phyloP scores from a whole-genome alignment of 352 stramenopile genomes.

The Phytophthora fragariae region DNA sequence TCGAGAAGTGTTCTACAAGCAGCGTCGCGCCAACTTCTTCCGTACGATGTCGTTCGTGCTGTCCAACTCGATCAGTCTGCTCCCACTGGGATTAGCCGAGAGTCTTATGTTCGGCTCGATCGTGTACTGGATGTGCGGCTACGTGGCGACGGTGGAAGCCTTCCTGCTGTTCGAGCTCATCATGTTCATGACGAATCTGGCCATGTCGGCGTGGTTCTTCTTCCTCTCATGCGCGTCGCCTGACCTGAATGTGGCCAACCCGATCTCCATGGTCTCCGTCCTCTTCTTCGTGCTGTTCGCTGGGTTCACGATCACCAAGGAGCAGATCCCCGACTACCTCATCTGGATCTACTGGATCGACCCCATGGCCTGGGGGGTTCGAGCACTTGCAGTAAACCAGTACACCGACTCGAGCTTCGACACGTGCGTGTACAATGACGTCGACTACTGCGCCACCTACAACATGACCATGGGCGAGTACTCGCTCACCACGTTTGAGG shows the following conservation, averaged over 20 bases:
- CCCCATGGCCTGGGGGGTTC: slow-evolving; percentile 13
- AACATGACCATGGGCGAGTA: slow-evolving; percentile 13
- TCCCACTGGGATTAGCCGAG: slow-evolving; percentile 53
- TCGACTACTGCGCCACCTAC: slow-evolving; percentile 11
- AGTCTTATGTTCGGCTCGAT: slow-evolving; percentile 64
- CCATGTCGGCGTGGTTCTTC: slow-evolving; percentile 34
- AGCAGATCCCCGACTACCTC: slow-evolving; percentile 19
- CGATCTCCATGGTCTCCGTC: slow-evolving; percentile 17
- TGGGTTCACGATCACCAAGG: slow-evolving; percentile 16
- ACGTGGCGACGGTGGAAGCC: slow-evolving; percentile 31
- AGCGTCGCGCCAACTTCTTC: slow-evolving; percentile 20
- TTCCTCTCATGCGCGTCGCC: slow-evolving; percentile 28
- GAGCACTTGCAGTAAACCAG: slow-evolving; percentile 24
- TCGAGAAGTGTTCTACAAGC: slow-evolving; percentile 43
- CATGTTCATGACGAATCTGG: slow-evolving; percentile 55
- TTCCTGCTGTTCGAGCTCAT: slow-evolving; percentile 45
- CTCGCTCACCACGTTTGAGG: slow-evolving; percentile 13
- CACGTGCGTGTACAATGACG: slow-evolving; percentile 5
- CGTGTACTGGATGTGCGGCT: slow-evolving; percentile 61
- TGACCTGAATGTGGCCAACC: slow-evolving; percentile 26
- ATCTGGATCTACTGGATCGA: slow-evolving; percentile 25
- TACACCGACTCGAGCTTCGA: slow-evolving; percentile 17
- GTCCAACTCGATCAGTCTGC: slow-evolving; percentile 36
- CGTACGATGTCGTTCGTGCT: slow-evolving; percentile 18
- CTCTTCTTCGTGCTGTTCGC: slow-evolving; percentile 21